Evolutionary conservation across 2,329 filamentous ascomycete species (phyloP), one percentile per base, ranked within the genome.

Genomic region (Aspergillus texensis): DNA sequence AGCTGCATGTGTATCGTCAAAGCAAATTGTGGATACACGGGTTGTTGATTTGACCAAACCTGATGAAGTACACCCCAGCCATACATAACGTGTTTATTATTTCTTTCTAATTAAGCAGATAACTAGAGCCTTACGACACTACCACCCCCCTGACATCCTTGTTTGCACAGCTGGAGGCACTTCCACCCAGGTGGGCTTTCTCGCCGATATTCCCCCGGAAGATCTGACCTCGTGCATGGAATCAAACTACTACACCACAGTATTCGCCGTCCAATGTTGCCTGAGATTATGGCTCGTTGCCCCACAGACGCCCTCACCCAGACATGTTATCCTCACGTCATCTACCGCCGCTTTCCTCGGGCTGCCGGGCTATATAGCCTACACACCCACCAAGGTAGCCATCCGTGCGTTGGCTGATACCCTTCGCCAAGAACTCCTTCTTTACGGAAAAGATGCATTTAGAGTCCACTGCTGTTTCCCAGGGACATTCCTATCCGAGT

Each of bases 151-250:
- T 16, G 55, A 61, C 46, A 57, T 62, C 41, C 67, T 70, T 24
- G 61, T 67, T 50, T 70, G 68, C 56, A 58, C 61, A 16, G 68
- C 68, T 4, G 69, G 69, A 21, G 67, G 69, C 8, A 62, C 63
- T 0, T 46, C 62, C 26, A 58, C 57, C 10, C 60, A 71, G 50
- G 30, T 69, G 2, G 69, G 69, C 10, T 68, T 69, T 43, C 63
- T 71, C 16, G 65, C 62, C 24, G 64, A 68, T 48, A 66, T 69
- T 19, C 30, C 62, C 5, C 55, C 69, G 1, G 36, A 57, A 1
- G 39, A 58, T 1, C 64, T 71, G 26, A 60, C 52, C 9, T 39
- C 53, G 21, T 70, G 67, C 63, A 55, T 67, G 46, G 60, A 62
- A 14, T 21, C 21, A 10, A 64, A 67, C n/a, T 67, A 65, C 54